phyloP scores from a whole-genome alignment of 2,329 filamentous ascomycete species.

The Cryoendolithus antarcticus region DNA sequence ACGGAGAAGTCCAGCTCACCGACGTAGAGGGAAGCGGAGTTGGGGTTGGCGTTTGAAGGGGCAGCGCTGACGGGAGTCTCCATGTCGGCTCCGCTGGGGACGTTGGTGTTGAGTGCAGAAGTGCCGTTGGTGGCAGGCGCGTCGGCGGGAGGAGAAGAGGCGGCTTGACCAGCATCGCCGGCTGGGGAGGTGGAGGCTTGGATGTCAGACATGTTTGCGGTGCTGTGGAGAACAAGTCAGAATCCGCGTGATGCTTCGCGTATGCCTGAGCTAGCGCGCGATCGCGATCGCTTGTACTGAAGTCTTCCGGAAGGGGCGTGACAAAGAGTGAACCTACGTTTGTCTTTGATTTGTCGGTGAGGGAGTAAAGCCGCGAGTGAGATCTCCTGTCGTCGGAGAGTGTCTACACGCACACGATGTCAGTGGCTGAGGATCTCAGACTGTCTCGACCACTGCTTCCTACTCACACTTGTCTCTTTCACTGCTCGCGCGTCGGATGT shows the following conservation, averaged over 20 bases:
- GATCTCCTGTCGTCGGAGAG: too few species aligned
- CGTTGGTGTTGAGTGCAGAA: constrained; percentile 58
- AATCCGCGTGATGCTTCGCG: constrained; percentile 1
- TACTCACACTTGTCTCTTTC: too few species aligned
- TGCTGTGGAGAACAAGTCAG: too few species aligned
- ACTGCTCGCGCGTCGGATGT: not conserved
- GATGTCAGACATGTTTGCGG: constrained; percentile 27
- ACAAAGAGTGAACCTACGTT: constrained; percentile 6
- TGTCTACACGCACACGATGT: too few species aligned
- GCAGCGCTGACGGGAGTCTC: constrained; percentile 59
- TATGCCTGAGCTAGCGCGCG: not conserved
- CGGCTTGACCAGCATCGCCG: constrained; percentile 62
- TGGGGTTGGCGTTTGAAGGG: constrained; percentile 58
- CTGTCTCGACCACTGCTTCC: too few species aligned
- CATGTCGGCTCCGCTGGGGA: constrained; percentile 53
- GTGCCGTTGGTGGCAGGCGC: constrained; percentile 46
- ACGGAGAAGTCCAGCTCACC: constrained; percentile 96
- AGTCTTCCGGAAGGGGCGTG: constrained; percentile 2
- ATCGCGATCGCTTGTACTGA: not conserved
- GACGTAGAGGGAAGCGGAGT: constrained; percentile 96
- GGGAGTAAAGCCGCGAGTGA: not conserved
- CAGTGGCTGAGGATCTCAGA: too few species aligned
- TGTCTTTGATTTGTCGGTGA: constrained; percentile 1
- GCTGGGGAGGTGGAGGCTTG: constrained; percentile 40
- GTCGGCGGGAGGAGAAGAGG: constrained; percentile 46